Percentiles rank a stretch among this genome's conserved stretches.
These are phyloP conservation scores for Flaveria brownii DNA, from an alignment of 129 eudicot species.

Conservation along the genomic window DNA sequence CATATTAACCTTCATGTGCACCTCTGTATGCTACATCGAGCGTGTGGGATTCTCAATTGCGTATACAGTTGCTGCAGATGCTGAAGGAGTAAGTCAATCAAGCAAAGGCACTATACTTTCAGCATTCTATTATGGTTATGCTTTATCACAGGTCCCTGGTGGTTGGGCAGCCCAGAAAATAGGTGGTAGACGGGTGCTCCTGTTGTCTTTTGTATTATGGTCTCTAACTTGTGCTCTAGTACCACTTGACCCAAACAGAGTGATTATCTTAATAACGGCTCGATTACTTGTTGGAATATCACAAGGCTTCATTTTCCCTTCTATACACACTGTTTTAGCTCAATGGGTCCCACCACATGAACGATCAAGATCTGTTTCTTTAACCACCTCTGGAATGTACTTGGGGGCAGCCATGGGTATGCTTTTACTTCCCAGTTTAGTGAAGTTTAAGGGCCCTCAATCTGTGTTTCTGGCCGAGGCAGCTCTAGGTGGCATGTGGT, in stretches of 20 bases:
- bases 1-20: constrained; percentile 82
- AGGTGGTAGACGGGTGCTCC: constrained; percentile 92
- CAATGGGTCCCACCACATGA: constrained; percentile 99
- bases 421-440: constrained; percentile 78
- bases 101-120: constrained; percentile 93
- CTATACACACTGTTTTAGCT: constrained; percentile 92
- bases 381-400: constrained; percentile 95
- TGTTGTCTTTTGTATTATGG: constrained; percentile 84
- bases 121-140: constrained; percentile 88
- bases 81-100: constrained; percentile 80
- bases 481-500: constrained; percentile 81
- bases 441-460: constrained; percentile 81
- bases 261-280: constrained; percentile 57
- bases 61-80: constrained; percentile 92
- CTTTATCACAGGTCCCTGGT: constrained; percentile 94
- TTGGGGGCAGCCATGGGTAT: constrained; percentile 92
- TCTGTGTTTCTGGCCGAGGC: constrained; percentile 88
- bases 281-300: constrained; percentile 91
- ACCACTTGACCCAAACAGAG: constrained; percentile 79
- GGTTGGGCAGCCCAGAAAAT: constrained; percentile 96
- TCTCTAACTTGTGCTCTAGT: constrained; percentile 86
- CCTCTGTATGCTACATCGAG: constrained; percentile 88
- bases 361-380: constrained; percentile 92
- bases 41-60: constrained; percentile 95
- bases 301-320: constrained; percentile 92